phyloP scores from a whole-genome alignment of 2,329 filamentous ascomycete genomes.

The Kalaharituber pfeilii region DNA sequence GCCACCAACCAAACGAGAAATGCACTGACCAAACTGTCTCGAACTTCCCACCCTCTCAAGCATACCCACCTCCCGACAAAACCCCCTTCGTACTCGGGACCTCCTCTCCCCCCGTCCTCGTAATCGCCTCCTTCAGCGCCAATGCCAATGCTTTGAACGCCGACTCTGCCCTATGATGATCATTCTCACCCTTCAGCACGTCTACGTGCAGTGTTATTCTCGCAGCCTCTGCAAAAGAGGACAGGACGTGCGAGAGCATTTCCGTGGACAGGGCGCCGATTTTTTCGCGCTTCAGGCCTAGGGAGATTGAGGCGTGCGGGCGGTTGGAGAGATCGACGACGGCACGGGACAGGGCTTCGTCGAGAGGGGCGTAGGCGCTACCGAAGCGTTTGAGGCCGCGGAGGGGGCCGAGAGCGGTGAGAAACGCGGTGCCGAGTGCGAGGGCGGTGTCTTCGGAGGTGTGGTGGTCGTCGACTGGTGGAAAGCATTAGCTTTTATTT shows the following conservation, averaged over 20 bases:
- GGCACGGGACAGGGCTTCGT: conserved; percentile 76
- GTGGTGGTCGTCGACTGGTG: conserved; percentile 87
- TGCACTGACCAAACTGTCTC: background rate
- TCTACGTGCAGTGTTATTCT: conserved; percentile 91
- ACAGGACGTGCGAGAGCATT: conserved; percentile 92
- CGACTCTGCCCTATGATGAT: conserved; percentile 90
- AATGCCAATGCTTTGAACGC: conserved; percentile 93
- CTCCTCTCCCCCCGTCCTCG: conserved; percentile 60
- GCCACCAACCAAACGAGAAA: too few relatives aligned
- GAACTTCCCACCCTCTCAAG: background rate
- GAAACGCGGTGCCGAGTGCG: conserved; percentile 73
- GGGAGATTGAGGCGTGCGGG: conserved; percentile 64
- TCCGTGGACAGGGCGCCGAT: conserved; percentile 84
- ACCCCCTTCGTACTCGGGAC: conserved; percentile 94
- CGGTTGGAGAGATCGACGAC: conserved; percentile 92
- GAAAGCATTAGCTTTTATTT: background rate
- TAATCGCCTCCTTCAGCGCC: conserved; percentile 61
- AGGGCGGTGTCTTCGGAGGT: conserved; percentile 92
- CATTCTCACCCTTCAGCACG: conserved; percentile 76
- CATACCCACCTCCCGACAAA: background rate
- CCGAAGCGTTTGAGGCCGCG: conserved; percentile 80
- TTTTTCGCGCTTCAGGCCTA: conserved; percentile 77
- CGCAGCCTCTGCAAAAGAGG: conserved; percentile 83
- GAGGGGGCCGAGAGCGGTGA: conserved; percentile 56
- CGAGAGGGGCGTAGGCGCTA: conserved; percentile 77